These are phyloP conservation scores for Talaromyces islandicus DNA, from an alignment of 2,329 filamentous ascomycete genomes.

Conservation along the genomic window DNA sequence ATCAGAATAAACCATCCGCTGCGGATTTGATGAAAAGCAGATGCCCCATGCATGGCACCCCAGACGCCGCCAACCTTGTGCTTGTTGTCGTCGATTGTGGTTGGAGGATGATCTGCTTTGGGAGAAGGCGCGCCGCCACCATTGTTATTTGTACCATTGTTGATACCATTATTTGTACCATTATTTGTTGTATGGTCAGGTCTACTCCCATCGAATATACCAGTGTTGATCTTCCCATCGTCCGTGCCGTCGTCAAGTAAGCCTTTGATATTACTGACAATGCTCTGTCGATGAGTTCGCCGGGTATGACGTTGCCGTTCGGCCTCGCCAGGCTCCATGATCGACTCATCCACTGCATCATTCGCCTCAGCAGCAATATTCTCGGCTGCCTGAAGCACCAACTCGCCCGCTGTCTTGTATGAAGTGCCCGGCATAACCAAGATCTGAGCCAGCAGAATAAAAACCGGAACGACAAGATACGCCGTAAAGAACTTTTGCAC, in stretches of 20 bases:
- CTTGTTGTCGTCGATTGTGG: conserved; percentile 1
- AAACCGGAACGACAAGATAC: conserved; percentile 64
- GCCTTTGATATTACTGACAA: conserved; percentile 65
- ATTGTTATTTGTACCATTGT: not conserved
- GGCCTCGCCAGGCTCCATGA: conserved; percentile 43
- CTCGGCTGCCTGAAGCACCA: conserved; percentile 65
- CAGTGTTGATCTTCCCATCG: conserved; percentile 12
- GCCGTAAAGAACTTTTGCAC: conserved; percentile 63
- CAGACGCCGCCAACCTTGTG: conserved; percentile 58
- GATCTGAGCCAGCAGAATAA: conserved; percentile 62
- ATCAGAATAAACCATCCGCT: conserved; percentile 83
- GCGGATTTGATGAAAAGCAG: conserved; percentile 65
- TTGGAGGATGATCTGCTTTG: conserved; percentile 22
- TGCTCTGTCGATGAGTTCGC: conserved; percentile 54
- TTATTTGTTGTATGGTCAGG: not conserved
- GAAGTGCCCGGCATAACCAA: conserved; percentile 67
- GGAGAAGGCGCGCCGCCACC: conserved; percentile 4
- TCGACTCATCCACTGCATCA: conserved; percentile 52
- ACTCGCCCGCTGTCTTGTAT: conserved; percentile 80
- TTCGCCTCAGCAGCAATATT: conserved; percentile 48
- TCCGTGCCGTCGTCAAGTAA: conserved; percentile 53
- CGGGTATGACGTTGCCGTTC: conserved; percentile 48
- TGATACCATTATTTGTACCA: not conserved
- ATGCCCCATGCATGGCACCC: conserved; percentile 73
- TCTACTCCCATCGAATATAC: conserved; percentile 13